These are phyloP conservation scores for Sporothrix variecibatus DNA, from an alignment of 2,329 filamentous ascomycete species.

Conservation along the genomic window DNA sequence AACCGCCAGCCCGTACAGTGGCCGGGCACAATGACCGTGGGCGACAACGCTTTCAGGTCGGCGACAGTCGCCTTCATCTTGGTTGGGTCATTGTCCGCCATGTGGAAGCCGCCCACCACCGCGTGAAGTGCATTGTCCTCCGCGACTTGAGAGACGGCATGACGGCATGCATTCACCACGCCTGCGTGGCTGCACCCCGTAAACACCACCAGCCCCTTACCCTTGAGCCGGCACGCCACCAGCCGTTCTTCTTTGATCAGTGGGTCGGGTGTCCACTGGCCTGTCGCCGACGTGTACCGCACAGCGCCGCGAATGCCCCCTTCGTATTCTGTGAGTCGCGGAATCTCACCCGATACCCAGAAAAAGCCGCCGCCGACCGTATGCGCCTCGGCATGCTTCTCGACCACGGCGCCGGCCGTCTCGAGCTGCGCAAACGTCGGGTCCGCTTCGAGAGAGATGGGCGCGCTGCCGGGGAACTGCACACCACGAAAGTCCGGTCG, in stretches of 20 bases:
- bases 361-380: slow-evolving; percentile 53
- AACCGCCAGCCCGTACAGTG: slow-evolving; percentile 60
- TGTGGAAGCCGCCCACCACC: slow-evolving; percentile 56
- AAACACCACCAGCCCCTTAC: slow-evolving; percentile 57
- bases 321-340: slow-evolving; percentile 52
- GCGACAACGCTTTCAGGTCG: slow-evolving; percentile 51
- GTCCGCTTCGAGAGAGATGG: slow-evolving; percentile 55
- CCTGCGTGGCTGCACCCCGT: slow-evolving; percentile 59
- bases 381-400: slow-evolving; percentile 44
- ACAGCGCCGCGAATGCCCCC: slow-evolving; percentile 49
- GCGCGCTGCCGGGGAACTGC: slow-evolving; percentile 39
- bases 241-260: slow-evolving; percentile 55
- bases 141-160: slow-evolving; percentile 46
- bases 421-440: slow-evolving; percentile 52
- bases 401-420: slow-evolving; percentile 44
- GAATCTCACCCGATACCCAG: slow-evolving; percentile 56
- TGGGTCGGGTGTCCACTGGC: slow-evolving; percentile 51
- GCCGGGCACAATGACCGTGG: slow-evolving; percentile 53
- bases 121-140: slow-evolving; percentile 47
- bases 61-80: slow-evolving; percentile 48
- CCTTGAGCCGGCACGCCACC: slow-evolving; percentile 55
- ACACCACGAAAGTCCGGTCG: slow-evolving; percentile 55
- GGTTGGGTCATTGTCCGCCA: slow-evolving; percentile 48
- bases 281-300: slow-evolving; percentile 42
- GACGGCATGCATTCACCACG: slow-evolving; percentile 52